phyloP scores from a whole-genome alignment of 2,329 filamentous ascomycete genomes.

The Colletotrichum sp. region DNA sequence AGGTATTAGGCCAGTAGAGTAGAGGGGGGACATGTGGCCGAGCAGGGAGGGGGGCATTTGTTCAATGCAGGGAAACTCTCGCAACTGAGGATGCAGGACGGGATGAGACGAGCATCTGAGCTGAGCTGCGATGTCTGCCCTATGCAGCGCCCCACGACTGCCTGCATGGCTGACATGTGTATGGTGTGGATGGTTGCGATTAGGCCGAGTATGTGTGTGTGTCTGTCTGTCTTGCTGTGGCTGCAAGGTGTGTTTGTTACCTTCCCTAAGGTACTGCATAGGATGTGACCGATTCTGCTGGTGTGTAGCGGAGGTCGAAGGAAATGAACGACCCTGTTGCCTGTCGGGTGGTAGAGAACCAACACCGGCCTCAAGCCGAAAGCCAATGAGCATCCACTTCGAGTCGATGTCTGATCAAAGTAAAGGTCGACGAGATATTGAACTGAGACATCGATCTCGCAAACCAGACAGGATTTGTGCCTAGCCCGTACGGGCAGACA shows the following conservation, averaged over 20 bases:
- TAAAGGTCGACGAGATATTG: not conserved
- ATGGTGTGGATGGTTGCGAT: not conserved
- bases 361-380: not conserved
- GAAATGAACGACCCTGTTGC: not conserved
- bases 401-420: not conserved
- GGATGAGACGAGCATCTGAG: conserved; percentile 11
- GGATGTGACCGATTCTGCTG: not conserved
- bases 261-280: not conserved
- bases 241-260: not conserved
- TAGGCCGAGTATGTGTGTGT: not conserved
- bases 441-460: not conserved
- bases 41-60: not conserved
- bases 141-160: not conserved
- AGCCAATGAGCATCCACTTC: not conserved
- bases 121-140: not conserved
- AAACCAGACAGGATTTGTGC: not conserved
- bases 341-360: not conserved
- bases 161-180: conserved; percentile 7
- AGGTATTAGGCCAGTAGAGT: not conserved
- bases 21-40: conserved; percentile 8
- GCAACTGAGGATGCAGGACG: not conserved
- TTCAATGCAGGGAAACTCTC: not conserved
- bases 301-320: not conserved
- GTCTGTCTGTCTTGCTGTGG: not conserved
- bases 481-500: not conserved